Conservation (phyloP, 176 grass and related monocot species). For the Lolium multiflorum region DNA sequence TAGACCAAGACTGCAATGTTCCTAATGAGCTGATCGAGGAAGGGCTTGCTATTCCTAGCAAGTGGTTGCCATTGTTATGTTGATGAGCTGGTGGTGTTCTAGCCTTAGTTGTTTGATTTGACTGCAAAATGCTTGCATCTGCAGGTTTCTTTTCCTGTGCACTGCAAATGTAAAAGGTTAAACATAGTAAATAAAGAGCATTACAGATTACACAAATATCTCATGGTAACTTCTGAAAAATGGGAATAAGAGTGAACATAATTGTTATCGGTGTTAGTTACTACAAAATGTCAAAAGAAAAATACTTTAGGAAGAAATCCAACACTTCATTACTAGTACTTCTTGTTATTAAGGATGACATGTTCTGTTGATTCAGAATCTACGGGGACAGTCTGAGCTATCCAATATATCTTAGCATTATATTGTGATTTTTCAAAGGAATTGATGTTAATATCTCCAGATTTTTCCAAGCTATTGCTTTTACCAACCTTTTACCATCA, state of each 20-base stretch:
- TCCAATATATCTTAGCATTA: neutral
- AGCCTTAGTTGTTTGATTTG: neutral
- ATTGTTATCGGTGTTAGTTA: neutral
- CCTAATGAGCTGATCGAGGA: neutral
- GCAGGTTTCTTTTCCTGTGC: constrained; percentile 6
- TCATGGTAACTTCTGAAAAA: neutral
- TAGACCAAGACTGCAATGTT: neutral
- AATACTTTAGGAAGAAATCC: neutral
- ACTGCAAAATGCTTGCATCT: neutral
- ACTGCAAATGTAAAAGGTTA: neutral
- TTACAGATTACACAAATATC: constrained; percentile 12
- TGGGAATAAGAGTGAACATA: neutral
- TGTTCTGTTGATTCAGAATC: neutral
- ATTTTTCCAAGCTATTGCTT: neutral
- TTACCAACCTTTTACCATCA: constrained; percentile 37
- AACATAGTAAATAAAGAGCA: constrained; percentile 5
- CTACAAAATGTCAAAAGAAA: neutral
- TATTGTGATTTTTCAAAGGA: neutral
- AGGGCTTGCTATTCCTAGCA: constrained; percentile 27
- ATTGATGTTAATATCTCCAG: constrained; percentile 2
- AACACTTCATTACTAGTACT: neutral
- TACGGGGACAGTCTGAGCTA: neutral
- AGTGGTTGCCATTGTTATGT: neutral
- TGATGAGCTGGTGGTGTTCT: constrained; percentile 1
- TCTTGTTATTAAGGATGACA: neutral